Evolutionary conservation across 345 rosid genomes (phyloP), one percentile per base, ranked within the genome.

Genomic region (Dipteronia dyeriana): DNA sequence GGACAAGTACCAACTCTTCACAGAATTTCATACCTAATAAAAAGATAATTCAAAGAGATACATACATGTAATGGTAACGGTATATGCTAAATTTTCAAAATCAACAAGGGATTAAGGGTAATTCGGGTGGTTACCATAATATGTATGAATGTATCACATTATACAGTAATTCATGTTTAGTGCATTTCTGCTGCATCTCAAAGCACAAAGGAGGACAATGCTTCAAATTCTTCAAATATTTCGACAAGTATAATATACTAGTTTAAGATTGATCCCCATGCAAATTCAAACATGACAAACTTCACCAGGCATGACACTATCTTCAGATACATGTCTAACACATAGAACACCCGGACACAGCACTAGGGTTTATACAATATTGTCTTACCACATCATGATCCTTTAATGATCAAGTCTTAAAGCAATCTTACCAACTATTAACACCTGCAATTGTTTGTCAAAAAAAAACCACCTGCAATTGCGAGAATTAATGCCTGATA

Each of bases 341-440:
- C 73, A 80, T 7, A 45, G 80, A 82, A 81, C 71, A 85, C 65
- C 72, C 68, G 73, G 82, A 71, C 67, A 74, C 87, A 80, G 78
- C 81, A 78, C 83, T 73, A 79, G 69, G 89, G 81, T 80, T 83
- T 82, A 75, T 76, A 86, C 56, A 79, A 79, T 71, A 84, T 77
- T 88, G 88, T 80, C 90, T 87, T 80, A 83, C 90, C 88, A 86
- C 85, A 88, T 86, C 78, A 87, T 71, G 85, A 86, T 80, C 82
- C 75, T 80, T 86, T 74, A 83, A 79, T 76, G 85, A 82, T 82
- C 72, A 83, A 93, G 89, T 85, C 91, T 86, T 85, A 79, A 88
- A 95, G 94, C 95, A 90, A 87, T 90, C 99, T 95, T 93, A 95
- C 98, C 99, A 85, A 91, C 99, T 84, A 90, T 88, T 84, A 85